Base-by-base conservation (phyloP, 169 alveolate species). In the Plasmodium relictum region DNA sequence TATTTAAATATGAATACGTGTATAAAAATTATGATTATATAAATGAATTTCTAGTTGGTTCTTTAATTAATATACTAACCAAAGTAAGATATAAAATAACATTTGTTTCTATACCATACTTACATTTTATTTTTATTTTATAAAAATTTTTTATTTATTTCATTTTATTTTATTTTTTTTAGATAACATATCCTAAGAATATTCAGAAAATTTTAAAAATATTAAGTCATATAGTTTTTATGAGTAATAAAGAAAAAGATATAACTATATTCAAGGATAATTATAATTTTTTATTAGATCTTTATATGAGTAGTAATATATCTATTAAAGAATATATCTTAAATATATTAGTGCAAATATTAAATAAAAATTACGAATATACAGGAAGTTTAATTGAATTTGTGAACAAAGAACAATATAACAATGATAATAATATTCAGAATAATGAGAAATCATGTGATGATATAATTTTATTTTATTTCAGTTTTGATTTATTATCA, bases 231-330 rank as follows among this genome's bases (percentile, higher is more conserved):
- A 83, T 83, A 6, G 72, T 83, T 31, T 66, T 83, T 31, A 68
- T 83, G 44, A 68, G 73, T 48, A 83, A 83, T 31, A 83, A 68
- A 22, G 73, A 83, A 68, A 83, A 56, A 39, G 91, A 83, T 39
- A 83, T 83, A 37, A 68, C 83, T 0, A 66, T 83, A 45, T 83
- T 83, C 52, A 83, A 68, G 31, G 91, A 83, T 6, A 66, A 83
- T 14, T 83, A 83, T 63, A 68, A 83, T 37, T 83, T 83, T n/a
- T 61, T 83, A 3, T 52, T 83, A 22, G 83, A 83, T 37, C 44
- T 83, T 52, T 83, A 83, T 39, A 68, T 54, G 44, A 83, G 31
- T 37, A 83, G 91, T 45, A 68, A 83, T 54, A 22, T 69, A 44
- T 69, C 65, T 6, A 68, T 83, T 22, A 83, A 56, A 41, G 91